Percentiles rank a stretch among this genome's conserved stretches.
These are phyloP conservation scores for Boletellus sp. DNA, from an alignment of 768 basidiomycete genomes.

Conservation along the genomic window DNA sequence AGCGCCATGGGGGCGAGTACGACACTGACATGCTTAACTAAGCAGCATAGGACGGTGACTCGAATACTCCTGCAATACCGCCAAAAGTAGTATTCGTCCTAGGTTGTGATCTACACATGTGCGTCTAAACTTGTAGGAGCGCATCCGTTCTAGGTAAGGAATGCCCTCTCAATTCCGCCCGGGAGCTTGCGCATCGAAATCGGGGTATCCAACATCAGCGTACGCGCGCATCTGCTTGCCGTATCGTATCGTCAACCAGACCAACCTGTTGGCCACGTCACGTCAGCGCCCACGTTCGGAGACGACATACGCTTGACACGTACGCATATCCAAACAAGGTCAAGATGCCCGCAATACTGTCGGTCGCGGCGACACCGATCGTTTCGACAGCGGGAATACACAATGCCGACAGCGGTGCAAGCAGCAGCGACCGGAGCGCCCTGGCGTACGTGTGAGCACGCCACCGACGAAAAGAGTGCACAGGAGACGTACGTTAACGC, in stretches of 20 bases:
- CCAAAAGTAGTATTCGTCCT: too few species aligned
- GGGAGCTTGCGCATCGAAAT: conserved; percentile 4
- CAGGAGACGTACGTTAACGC: conserved; percentile 49
- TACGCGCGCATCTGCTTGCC: conserved; percentile 55
- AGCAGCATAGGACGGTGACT: too few species aligned
- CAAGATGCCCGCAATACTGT: conserved; percentile 43
- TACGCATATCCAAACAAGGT: conserved; percentile 53
- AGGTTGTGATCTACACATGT: too few species aligned
- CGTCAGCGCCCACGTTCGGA: background rate
- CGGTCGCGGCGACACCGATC: conserved; percentile 49
- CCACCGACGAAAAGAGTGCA: too few species aligned
- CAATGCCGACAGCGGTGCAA: conserved; percentile 12
- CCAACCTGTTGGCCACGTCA: conserved; percentile 35
- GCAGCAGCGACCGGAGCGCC: conserved; percentile 23
- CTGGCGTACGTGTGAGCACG: background rate
- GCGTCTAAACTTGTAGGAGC: too few species aligned
- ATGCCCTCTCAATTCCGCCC: background rate
- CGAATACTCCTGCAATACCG: too few species aligned
- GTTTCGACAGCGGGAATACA: conserved; percentile 43
- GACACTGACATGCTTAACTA: too few species aligned
- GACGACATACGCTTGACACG: conserved; percentile 21
- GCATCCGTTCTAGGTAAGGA: too few species aligned
- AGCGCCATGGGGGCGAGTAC: too few species aligned
- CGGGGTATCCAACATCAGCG: conserved; percentile 54
- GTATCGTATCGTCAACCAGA: conserved; percentile 52